Evolutionary conservation across 164 flowering plant genomes (phyloP), one percentile per base, ranked within the genome.

Genomic region (Buxus sempervirens): DNA sequence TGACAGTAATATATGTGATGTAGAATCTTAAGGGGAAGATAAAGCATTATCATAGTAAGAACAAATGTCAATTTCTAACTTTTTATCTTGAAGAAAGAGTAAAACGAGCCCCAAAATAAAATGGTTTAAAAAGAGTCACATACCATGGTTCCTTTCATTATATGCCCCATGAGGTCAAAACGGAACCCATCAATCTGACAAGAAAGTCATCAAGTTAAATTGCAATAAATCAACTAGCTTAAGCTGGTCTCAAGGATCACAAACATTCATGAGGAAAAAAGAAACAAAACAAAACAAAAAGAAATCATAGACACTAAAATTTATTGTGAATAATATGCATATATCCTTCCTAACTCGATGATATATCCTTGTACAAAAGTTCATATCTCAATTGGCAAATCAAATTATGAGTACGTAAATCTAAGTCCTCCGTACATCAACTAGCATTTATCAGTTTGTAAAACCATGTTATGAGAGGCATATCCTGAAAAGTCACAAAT

Each of bases 131-230:
- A 26, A 74, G 32, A 57, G 62, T 28, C 25, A 62, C 79, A 51
- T 83, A 89, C 97, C 98, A 93, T 90, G 68, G 97, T 89, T 22
- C 74, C 77, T 73, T 87, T 93, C 98, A 93, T 93, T 65, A 93
- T 78, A 75, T 93, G 98, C 58, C 98, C 98, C 98, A 93, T 90
- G 54, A 93, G 92, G 59, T 90, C 97, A 87, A 93, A 93, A 21
- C 98, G 85, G 74, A 93, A 93, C 8, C 98, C 98, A 82, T 93
- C 98, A 81, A 93, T 90, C 98, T 93, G 84, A 66, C 23, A 78
- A 74, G 56, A 25, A 36, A 73, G 23, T 62, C 48, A 63, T 26
- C n/a, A 62, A 54, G 58, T 58, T 24, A 41, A 58, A 66, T 58
- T 32, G 5, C 49, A 57, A 0, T 41, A 25, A 24, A 58, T n/a